A percentile compares a stretch with the other conserved stretches of the same genome.
Conservation (phyloP, 2,329 filamentous ascomycete species). For the Microsporum audouinii region DNA sequence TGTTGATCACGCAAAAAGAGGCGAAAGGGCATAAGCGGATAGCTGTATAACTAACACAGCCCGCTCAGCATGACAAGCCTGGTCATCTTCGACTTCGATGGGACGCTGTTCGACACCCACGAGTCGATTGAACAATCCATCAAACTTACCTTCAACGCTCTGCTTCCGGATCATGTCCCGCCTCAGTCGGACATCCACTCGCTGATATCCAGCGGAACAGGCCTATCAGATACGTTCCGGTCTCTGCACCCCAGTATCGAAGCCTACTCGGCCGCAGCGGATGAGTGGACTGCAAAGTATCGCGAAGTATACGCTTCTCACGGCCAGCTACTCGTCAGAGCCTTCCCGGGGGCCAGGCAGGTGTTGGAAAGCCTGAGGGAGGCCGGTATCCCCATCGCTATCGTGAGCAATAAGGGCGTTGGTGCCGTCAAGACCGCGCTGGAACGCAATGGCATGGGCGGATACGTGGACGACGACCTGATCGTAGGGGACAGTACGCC, state of each 20-base stretch:
- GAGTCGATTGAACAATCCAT: conserved; percentile 10
- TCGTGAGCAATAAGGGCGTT: conserved; percentile 12
- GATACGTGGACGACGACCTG: conserved; percentile 5
- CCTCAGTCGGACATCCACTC: conserved; percentile 8
- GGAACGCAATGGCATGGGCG: conserved; percentile 5
- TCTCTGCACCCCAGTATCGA: conserved; percentile 3
- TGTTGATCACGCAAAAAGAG: not conserved
- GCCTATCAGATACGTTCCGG: conserved; percentile 10
- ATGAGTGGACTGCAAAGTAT: conserved; percentile 9
- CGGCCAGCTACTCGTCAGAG: conserved; percentile 9
- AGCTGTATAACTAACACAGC: not conserved
- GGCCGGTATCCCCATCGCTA: conserved; percentile 1
- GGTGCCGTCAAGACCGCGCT: conserved; percentile 8
- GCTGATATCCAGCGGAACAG: conserved; percentile 8
- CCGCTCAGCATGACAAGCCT: conserved; percentile 5
- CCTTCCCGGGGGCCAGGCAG: conserved; percentile 7
- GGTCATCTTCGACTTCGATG: conserved; percentile 12
- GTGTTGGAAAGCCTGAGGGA: conserved; percentile 5
- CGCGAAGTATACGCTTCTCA: conserved; percentile 8
- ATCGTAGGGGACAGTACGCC: conserved; percentile 11
- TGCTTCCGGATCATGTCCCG: conserved; percentile 7
- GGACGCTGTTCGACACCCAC: conserved; percentile 12
- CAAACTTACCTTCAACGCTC: conserved; percentile 10
- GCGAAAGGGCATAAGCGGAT: not conserved
- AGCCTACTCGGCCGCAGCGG: not conserved